Percentiles rank a stretch among this genome's conserved stretches.
Conservation (phyloP, 768 basidiomycete genomes). For the Gloeostereum incarnatum region DNA sequence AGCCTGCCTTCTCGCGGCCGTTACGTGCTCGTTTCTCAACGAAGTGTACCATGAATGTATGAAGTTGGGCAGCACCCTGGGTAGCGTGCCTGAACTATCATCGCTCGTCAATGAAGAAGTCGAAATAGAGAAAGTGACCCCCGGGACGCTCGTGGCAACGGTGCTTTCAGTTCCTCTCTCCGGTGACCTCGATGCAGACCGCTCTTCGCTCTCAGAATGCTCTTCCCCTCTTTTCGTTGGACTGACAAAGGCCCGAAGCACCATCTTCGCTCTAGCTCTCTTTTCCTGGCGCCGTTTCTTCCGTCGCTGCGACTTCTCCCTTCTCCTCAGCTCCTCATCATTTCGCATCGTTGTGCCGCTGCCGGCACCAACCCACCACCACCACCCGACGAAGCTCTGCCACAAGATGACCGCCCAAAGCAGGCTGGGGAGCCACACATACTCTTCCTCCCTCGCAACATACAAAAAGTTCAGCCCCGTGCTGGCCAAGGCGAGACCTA, state of each 20-base stretch:
- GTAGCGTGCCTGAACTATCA: constrained; percentile 19
- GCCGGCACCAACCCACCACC: constrained; percentile 98
- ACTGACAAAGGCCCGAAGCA: constrained; percentile 53
- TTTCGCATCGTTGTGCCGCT: constrained; percentile 46
- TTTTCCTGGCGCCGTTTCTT: constrained; percentile 31
- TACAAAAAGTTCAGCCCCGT: constrained; percentile 86
- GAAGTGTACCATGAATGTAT: constrained; percentile 48
- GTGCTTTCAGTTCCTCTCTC: no score
- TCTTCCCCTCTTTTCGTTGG: constrained; percentile 6
- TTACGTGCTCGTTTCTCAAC: constrained; percentile 60
- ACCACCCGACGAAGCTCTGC: constrained; percentile 97
- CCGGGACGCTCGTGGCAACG: constrained; percentile 5
- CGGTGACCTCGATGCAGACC: neutral
- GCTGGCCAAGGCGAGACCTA: constrained; percentile 72
- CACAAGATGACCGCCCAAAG: constrained; percentile 91
- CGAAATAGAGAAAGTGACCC: constrained; percentile 7
- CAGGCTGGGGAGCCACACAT: constrained; percentile 85
- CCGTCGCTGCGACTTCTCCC: constrained; percentile 26
- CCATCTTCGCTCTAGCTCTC: constrained; percentile 41
- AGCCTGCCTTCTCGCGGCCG: constrained; percentile 64
- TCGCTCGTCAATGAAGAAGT: neutral
- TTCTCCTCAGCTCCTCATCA: constrained; percentile 41
- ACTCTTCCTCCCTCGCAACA: constrained; percentile 75
- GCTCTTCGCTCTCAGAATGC: constrained; percentile 4
- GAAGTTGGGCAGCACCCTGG: constrained; percentile 27